Evolutionary conservation across 2,329 filamentous ascomycete species (phyloP).

Genomic region (Hymenoscyphus linearis): DNA sequence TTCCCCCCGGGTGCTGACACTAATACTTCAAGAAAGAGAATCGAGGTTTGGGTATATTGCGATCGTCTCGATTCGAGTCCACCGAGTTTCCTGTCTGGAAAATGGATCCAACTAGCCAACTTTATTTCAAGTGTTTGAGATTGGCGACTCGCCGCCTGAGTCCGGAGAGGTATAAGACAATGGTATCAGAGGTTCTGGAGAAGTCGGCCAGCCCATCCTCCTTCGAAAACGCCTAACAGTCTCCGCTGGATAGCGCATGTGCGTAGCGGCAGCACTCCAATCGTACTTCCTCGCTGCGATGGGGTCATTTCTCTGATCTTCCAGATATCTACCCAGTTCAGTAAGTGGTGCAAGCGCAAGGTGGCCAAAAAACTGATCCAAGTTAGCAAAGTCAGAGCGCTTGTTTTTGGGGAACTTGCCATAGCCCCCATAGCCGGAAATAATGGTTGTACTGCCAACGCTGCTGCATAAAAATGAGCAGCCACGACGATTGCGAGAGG

Average conservation of each 20-base stretch:
- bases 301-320: constrained; percentile 8
- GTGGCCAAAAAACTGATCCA: constrained; percentile 7
- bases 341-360: constrained; percentile 6
- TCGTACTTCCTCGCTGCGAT: constrained; percentile 5
- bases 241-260: constrained; percentile 7
- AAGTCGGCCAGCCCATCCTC: constrained; percentile 8
- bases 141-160: not conserved
- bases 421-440: constrained; percentile 11
- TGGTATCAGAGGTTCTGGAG: not conserved
- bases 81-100: not conserved
- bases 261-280: constrained; percentile 6
- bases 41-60: not conserved
- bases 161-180: not conserved
- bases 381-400: not conserved
- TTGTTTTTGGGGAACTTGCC: not conserved
- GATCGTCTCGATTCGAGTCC: not conserved
- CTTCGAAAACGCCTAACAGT: constrained; percentile 4
- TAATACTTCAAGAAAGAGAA: not conserved
- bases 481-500: constrained; percentile 6
- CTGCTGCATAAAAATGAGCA: constrained; percentile 6
- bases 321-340: constrained; percentile 6
- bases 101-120: too few relatives aligned
- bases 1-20: not conserved
- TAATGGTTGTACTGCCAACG: constrained; percentile 6
- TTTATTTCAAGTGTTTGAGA: not conserved